A percentile compares a stretch with the other conserved stretches of the same genome.
These are phyloP conservation scores for Trichoderma erinaceum DNA, from an alignment of 495 filamentous ascomycete genomes.

Conservation along the genomic window DNA sequence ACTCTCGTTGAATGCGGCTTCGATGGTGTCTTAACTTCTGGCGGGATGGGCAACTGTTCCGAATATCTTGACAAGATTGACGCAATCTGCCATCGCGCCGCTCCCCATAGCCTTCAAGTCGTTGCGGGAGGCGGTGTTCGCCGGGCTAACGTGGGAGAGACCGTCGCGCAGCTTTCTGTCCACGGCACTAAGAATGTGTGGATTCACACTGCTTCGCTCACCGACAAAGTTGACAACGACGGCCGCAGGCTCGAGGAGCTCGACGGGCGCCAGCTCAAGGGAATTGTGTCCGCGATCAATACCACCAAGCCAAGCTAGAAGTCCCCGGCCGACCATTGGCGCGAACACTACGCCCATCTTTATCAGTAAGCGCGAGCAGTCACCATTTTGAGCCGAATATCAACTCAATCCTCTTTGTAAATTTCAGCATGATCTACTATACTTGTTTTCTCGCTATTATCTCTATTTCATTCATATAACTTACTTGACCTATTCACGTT, in stretches of 20 bases:
- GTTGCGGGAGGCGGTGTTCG: constrained; percentile 40
- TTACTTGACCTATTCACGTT: background rate
- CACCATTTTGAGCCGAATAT: background rate
- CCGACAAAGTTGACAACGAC: constrained; percentile 15
- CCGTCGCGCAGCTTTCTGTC: constrained; percentile 20
- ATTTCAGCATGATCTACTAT: no score
- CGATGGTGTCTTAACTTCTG: constrained; percentile 36
- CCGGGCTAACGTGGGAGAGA: constrained; percentile 23
- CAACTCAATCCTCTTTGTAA: background rate
- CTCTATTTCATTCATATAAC: no score
- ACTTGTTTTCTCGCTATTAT: no score
- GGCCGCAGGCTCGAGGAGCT: constrained; percentile 21
- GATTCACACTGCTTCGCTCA: constrained; percentile 33
- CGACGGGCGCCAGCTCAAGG: background rate
- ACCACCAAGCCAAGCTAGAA: constrained; percentile 9
- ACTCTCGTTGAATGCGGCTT: constrained; percentile 29
- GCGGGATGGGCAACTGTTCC: constrained; percentile 30
- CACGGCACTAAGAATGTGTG: constrained; percentile 21
- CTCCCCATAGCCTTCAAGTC: constrained; percentile 25
- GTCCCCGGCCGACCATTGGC: constrained; percentile 14
- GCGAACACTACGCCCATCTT: constrained; percentile 3
- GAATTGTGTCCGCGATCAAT: background rate
- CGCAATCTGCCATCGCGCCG: constrained; percentile 15
- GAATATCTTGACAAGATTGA: constrained; percentile 26
- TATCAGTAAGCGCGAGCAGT: background rate